A percentile compares a stretch with the other conserved stretches of the same genome.
phyloP scores from a whole-genome alignment of 2,329 filamentous ascomycete genomes.

The Aspergillus bombycis region DNA sequence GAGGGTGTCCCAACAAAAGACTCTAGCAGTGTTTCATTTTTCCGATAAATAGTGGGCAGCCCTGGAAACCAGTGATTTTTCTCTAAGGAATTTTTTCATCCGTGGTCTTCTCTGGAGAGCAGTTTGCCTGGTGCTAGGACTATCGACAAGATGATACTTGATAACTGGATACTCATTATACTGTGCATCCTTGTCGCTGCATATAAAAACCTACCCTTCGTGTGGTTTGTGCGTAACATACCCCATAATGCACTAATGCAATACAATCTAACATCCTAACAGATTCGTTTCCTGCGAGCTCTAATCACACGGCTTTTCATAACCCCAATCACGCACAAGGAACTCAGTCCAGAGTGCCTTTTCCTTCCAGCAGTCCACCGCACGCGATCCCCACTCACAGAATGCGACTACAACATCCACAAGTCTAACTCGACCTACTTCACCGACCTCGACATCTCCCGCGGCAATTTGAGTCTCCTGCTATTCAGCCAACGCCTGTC shows the following conservation, averaged over 20 bases:
- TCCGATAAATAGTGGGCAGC: background rate
- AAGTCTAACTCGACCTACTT: conserved; percentile 26
- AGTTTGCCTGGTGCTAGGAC: background rate
- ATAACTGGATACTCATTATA: background rate
- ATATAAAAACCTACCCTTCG: conserved; percentile 14
- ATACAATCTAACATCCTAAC: background rate
- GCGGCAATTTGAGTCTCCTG: conserved; percentile 14
- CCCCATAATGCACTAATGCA: background rate
- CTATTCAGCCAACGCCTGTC: conserved; percentile 5
- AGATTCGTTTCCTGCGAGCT: conserved; percentile 11
- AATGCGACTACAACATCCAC: conserved; percentile 26
- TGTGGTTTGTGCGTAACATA: conserved; percentile 11
- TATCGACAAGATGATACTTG: background rate
- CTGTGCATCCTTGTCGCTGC: background rate
- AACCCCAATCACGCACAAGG: background rate
- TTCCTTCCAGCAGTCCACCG: conserved; percentile 10
- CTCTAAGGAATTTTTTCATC: background rate
- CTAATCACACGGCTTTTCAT: conserved; percentile 6
- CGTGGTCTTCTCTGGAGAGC: background rate
- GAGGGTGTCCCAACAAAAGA: background rate
- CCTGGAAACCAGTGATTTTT: background rate
- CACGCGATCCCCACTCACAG: conserved; percentile 12
- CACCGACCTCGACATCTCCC: conserved; percentile 23
- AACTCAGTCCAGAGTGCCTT: conserved; percentile 5
- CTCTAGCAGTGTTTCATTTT: too few species aligned